Evolutionary conservation across 306 rosid genomes (phyloP).

Genomic region (Prosopis cineraria): DNA sequence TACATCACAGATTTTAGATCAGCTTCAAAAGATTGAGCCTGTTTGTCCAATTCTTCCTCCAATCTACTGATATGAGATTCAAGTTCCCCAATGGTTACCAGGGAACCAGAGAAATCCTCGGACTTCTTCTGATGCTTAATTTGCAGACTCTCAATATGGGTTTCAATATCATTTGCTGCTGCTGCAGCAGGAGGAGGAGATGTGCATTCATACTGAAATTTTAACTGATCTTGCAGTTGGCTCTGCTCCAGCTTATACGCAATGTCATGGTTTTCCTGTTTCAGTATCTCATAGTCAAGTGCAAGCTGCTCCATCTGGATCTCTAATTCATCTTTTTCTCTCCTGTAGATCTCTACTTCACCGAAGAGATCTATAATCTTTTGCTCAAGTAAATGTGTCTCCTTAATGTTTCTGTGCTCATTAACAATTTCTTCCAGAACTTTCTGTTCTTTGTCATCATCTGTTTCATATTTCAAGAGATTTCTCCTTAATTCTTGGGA

Average conservation of each 20-base stretch:
- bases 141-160: slow-evolving; percentile 65
- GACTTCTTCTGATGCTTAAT: slow-evolving; percentile 63
- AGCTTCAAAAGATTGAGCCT: no score
- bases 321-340: slow-evolving; percentile 94
- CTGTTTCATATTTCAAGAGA: slow-evolving; percentile 48
- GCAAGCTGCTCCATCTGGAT: slow-evolving; percentile 99
- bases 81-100: no score
- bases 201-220: slow-evolving; percentile 76
- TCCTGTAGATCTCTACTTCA: slow-evolving; percentile 81
- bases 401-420: slow-evolving; percentile 58
- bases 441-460: slow-evolving; percentile 79
- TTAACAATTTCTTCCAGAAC: slow-evolving; percentile 78
- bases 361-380: slow-evolving; percentile 70
- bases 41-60: no score
- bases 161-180: slow-evolving; percentile 48
- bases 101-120: slow-evolving; percentile 61
- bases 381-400: slow-evolving; percentile 66
- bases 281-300: slow-evolving; percentile 95
- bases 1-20: no score
- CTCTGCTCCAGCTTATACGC: slow-evolving; percentile 86
- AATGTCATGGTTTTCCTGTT: slow-evolving; percentile 94
- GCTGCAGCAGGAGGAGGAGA: slow-evolving; percentile 61
- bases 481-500: slow-evolving; percentile 45
- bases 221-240: slow-evolving; percentile 84
- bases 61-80: no score